Percentiles rank a stretch among this genome's conserved stretches.
Evolutionary conservation across 108 stramenopile species (phyloP).

Genomic region (Skeletonema menzelii): DNA sequence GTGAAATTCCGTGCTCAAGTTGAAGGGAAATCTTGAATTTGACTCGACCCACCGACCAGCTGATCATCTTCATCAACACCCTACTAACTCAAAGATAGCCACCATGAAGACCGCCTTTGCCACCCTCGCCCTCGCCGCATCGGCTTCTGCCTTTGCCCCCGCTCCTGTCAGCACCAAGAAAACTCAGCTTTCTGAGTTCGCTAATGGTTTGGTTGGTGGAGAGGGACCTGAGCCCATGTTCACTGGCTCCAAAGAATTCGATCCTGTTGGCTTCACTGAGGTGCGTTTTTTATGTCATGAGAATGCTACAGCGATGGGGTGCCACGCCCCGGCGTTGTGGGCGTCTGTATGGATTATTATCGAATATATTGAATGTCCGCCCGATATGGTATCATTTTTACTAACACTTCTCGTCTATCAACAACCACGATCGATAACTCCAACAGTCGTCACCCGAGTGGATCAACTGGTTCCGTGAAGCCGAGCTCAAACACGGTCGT

Average conservation of each 20-base stretch:
- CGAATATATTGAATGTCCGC: neutral
- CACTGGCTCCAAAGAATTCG: conserved; percentile 51
- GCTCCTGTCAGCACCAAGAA: conserved; percentile 7
- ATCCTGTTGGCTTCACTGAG: conserved; percentile 74
- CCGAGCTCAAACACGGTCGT: conserved; percentile 85
- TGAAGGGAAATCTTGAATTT: neutral
- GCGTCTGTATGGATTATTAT: neutral
- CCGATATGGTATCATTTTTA: neutral
- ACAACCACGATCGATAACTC: neutral
- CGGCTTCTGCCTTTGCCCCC: conserved; percentile 56
- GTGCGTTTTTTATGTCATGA: conserved; percentile 23
- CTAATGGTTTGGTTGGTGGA: conserved; percentile 59
- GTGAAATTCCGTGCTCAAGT: neutral
- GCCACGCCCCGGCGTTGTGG: too few relatives aligned
- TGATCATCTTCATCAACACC: neutral
- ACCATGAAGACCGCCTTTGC: conserved; percentile 31
- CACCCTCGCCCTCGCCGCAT: conserved; percentile 12
- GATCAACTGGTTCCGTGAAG: conserved; percentile 89
- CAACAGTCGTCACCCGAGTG: conserved; percentile 54
- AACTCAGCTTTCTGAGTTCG: conserved; percentile 47
- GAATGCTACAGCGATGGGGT: neutral
- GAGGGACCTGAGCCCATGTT: conserved; percentile 69
- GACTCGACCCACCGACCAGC: neutral
- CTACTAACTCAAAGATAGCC: neutral
- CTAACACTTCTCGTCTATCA: neutral